Evolutionary conservation across 768 basidiomycete genomes (phyloP), one percentile per base, ranked within the genome.

Genomic region (Termitomyces sp.): DNA sequence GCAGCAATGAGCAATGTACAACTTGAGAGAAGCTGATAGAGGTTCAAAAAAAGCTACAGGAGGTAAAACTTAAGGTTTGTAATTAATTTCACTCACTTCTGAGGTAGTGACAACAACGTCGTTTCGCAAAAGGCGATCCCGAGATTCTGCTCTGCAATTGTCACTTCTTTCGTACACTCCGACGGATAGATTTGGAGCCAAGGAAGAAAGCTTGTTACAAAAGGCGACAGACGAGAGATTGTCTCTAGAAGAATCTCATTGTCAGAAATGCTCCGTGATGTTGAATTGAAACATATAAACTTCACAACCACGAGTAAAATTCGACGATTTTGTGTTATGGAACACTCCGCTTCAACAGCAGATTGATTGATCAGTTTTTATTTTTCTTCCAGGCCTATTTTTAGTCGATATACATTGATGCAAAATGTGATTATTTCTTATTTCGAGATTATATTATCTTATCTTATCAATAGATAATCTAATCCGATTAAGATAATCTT

Each of bases 71-170:
- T n/a, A n/a, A n/a, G n/a, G n/a, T n/a, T n/a, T n/a, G n/a, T n/a
- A n/a, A n/a, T n/a, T n/a, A n/a, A n/a, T 33, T 12, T 18, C 50
- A 61, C 75, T 68, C 58, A 77, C 81, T 49, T 73, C 69, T 5
- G 73, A 67, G 24, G 75, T 67, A n/a, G 72, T 71, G 39, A 52
- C 28, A n/a, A 15, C 26, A 29, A 52, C 51, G 37, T 52, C 26
- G 7, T 52, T 39, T 28, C n/a, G 37, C 6, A 41, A 15, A 29
- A 52, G 12, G 2, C 24, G 4, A 28, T 52, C 37, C 37, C 26
- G 28, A 39, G 2, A 3, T 41, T 52, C 26, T 28, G 18, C 37
- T 52, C 37, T 29, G 12, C 26, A 9, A n/a, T 52, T 8, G 6
- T 52, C 18, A 29, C 5, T 15, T 39, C n/a, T 52, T n/a, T 28